Evolutionary conservation across 2,329 filamentous ascomycete genomes (phyloP), one percentile per base, ranked within the genome.

Genomic region (Stromatinia cepivora): DNA sequence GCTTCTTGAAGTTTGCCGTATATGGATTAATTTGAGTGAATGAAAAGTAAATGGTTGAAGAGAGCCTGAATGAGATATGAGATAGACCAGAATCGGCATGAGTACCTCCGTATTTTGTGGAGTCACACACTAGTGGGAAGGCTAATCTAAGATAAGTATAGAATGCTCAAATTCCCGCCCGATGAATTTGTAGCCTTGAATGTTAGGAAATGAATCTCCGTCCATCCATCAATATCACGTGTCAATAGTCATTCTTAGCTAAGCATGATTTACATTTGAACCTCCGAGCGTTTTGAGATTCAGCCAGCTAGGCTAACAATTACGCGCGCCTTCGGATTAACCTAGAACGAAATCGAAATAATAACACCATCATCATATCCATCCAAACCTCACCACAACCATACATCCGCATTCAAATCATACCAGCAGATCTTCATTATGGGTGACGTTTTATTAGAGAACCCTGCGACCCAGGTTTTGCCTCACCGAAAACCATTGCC

Each of bases 361-460:
- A 64, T 28, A 64, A 64, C 36, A 64, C 4, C 50, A 64, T 68
- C 66, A 54, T 25, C 46, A 63, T 39, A 64, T 45, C 25, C 50
- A 63, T 39, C 46, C 61, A 63, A 22, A 52, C 28, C 31, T 56
- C 66, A 34, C 36, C n/a, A 53, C 39, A n/a, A 54, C 57, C 28
- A 28, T 39, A 58, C 64, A 64, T 39, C 46, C 13, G 36, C 31
- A 66, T 45, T 36, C 46, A 70, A 64, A 64, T 28, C 50, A 31
- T 50, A 42, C 25, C 45, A 42, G 10, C 39, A 59, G 13, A 28
- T 28, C n/a, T 50, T 69, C 77, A 80, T 68, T 76, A 97, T 97
- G 94, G 94, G 89, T 81, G 92, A 97, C 85, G 88, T 92, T 79
- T 86, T 91, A 77, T 88, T 97, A 79, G 93, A 97, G 83, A 93